phyloP scores from a whole-genome alignment of 2,329 filamentous ascomycete genomes.

The Lomentospora prolificans region DNA sequence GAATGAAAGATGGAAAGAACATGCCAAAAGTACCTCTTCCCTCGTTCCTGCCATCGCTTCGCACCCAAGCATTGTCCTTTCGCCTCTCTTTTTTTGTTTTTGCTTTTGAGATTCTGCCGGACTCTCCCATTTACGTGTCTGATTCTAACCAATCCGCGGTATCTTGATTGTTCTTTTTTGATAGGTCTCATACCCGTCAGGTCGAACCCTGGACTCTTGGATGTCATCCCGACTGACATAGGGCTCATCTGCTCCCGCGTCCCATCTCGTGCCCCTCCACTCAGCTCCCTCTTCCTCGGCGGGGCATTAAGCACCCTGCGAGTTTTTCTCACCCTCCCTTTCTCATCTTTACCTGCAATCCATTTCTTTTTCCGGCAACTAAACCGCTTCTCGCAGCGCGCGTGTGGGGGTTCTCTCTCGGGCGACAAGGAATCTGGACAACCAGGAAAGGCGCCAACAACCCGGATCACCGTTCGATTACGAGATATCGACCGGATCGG shows the following conservation, averaged over 20 bases:
- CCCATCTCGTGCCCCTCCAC: neutral
- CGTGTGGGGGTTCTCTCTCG: slow-evolving; percentile 1
- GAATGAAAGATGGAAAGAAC: neutral
- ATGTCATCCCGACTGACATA: neutral
- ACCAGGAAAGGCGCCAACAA: neutral
- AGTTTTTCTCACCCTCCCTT: neutral
- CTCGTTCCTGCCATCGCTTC: no score
- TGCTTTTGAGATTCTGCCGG: no score
- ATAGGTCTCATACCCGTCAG: no score
- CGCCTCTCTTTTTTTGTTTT: no score
- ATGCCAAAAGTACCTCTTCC: neutral
- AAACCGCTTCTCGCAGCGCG: neutral
- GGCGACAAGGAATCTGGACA: neutral
- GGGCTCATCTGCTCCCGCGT: neutral
- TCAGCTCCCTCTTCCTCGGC: neutral
- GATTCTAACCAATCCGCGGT: neutral
- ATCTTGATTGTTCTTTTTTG: no score
- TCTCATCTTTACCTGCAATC: neutral
- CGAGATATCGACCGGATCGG: neutral
- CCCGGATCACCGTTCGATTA: neutral
- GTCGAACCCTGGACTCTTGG: neutral
- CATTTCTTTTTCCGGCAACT: neutral
- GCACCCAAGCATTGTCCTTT: no score
- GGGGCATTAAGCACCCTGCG: neutral
- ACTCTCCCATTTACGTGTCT: neutral